Conservation (phyloP, 2,329 filamentous ascomycete genomes). For the Pochonia chlamydosporia region DNA sequence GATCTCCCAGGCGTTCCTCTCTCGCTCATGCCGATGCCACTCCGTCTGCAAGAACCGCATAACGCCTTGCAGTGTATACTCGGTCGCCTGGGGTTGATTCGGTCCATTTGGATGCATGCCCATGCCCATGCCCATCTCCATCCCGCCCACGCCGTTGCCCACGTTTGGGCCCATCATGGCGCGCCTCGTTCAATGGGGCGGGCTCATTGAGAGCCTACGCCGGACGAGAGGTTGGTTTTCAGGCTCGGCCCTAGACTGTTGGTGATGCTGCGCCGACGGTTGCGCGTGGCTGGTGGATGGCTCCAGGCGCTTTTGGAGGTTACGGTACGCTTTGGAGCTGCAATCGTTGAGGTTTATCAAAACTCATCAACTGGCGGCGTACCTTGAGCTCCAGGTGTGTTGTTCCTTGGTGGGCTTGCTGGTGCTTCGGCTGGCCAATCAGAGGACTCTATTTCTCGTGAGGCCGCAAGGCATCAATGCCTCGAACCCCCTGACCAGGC, state of each 20-base stretch:
- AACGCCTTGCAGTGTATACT: slow-evolving; percentile 67
- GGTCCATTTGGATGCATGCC: slow-evolving; percentile 39
- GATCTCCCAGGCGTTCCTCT: slow-evolving; percentile 98
- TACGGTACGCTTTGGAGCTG: neutral
- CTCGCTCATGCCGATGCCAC: slow-evolving; percentile 97
- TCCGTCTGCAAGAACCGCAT: slow-evolving; percentile 99
- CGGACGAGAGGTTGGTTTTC: slow-evolving; percentile 15
- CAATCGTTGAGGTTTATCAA: neutral
- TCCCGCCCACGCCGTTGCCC: slow-evolving; percentile 39
- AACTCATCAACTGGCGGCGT: slow-evolving; percentile 1
- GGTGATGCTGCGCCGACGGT: neutral
- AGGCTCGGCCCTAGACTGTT: slow-evolving; percentile 7
- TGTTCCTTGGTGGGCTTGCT: slow-evolving; percentile 7
- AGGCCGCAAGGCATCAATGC: slow-evolving; percentile 32
- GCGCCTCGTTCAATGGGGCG: slow-evolving; percentile 27
- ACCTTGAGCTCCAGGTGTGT: slow-evolving; percentile 14
- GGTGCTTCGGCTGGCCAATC: slow-evolving; percentile 22
- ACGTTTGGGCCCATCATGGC: slow-evolving; percentile 37
- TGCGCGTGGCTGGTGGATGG: neutral
- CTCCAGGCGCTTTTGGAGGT: neutral
- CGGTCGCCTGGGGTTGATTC: slow-evolving; percentile 52
- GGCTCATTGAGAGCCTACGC: slow-evolving; percentile 30
- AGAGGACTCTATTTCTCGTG: slow-evolving; percentile 14
- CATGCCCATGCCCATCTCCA: slow-evolving; percentile 39
- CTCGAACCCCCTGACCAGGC: slow-evolving; percentile 6